These are phyloP conservation scores for Hordeum vulgare DNA, from an alignment of 176 grass and related monocot species.

Conservation along the genomic window DNA sequence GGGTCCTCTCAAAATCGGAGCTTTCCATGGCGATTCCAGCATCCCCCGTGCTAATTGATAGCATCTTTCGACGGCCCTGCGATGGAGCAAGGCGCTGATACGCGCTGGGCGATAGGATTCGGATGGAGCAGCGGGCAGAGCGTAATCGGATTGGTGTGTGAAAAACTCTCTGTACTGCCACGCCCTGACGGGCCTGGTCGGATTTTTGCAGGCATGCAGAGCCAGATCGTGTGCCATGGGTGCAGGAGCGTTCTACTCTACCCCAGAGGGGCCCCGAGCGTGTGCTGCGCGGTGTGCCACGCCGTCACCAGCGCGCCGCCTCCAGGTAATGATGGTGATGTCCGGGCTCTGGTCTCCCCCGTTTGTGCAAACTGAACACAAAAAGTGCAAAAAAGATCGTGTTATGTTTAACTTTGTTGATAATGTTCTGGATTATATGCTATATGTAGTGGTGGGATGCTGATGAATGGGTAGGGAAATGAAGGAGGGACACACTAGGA, in stretches of 20 bases:
- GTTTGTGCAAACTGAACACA: background rate
- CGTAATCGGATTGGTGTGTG: background rate
- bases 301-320: conserved; percentile 28
- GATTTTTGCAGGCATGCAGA: conserved; percentile 61
- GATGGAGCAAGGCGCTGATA: background rate
- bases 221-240: conserved; percentile 81
- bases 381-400: background rate
- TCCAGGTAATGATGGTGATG: conserved; percentile 50
- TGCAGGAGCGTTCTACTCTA: conserved; percentile 74
- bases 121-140: background rate
- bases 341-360: background rate
- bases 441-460: background rate
- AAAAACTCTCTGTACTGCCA: background rate
- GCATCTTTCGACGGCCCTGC: background rate
- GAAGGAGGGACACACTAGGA: background rate
- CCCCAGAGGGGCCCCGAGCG: conserved; percentile 53
- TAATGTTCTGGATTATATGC: background rate
- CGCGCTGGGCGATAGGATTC: background rate
- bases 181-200: background rate
- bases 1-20: background rate
- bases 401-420: background rate
- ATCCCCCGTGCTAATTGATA: background rate
- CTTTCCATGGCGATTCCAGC: background rate
- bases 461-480: background rate
- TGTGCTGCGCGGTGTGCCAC: conserved; percentile 60